These are phyloP conservation scores for Pseudomicrostroma phylloplanum DNA, from an alignment of 1,284 basidiomycete species.

Conservation along the genomic window DNA sequence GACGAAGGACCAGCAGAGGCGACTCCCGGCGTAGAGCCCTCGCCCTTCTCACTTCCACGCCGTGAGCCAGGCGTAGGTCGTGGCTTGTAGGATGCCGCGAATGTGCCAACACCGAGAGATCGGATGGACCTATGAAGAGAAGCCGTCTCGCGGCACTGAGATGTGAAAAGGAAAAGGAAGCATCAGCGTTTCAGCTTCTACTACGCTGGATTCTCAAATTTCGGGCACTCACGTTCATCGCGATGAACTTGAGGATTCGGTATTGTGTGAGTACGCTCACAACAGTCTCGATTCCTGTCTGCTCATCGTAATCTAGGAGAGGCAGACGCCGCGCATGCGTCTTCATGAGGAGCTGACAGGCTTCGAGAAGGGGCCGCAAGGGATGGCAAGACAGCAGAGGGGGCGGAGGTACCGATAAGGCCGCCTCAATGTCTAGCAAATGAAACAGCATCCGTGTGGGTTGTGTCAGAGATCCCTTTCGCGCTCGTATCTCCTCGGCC, in stretches of 20 bases:
- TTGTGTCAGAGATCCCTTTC: no score
- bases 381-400: constrained; percentile 86
- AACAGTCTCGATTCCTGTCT: constrained; percentile 91
- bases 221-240: constrained; percentile 74
- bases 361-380: constrained; percentile 74
- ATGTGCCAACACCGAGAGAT: constrained; percentile 87
- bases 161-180: background rate
- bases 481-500: background rate
- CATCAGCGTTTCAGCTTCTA: background rate
- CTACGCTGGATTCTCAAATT: background rate
- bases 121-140: constrained; percentile 65
- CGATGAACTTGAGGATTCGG: constrained; percentile 93
- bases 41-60: constrained; percentile 1
- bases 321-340: constrained; percentile 93
- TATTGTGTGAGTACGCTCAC: constrained; percentile 96
- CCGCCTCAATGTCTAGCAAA: constrained; percentile 78
- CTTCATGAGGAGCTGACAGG: constrained; percentile 81
- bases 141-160: constrained; percentile 39
- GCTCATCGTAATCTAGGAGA: constrained; percentile 83
- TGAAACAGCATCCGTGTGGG: background rate
- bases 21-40: no score
- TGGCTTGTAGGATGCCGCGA: constrained; percentile 55
- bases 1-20: no score
- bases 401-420: constrained; percentile 83
- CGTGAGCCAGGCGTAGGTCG: background rate